These are phyloP conservation scores for Phytophthora sp. DNA, from an alignment of 352 stramenopile species.

Conservation along the genomic window DNA sequence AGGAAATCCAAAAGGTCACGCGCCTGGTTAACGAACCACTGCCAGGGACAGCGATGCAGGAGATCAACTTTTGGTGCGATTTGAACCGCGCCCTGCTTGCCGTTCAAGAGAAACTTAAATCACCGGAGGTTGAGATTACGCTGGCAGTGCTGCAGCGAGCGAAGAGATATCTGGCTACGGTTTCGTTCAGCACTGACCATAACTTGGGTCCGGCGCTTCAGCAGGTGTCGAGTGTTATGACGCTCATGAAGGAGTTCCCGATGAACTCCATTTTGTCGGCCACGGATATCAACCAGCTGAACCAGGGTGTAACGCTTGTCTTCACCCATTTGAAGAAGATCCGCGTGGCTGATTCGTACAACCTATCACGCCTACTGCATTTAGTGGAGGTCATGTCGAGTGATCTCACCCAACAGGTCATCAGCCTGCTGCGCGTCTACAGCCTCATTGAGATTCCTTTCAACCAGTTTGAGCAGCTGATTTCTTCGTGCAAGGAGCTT, in stretches of 20 bases:
- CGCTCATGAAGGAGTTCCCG: conserved; percentile 93
- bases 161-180: conserved; percentile 90
- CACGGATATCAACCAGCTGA: conserved; percentile 86
- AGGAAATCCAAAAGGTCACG: conserved; percentile 95
- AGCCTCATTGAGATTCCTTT: conserved; percentile 87
- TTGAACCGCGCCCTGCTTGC: conserved; percentile 88
- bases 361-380: conserved; percentile 76
- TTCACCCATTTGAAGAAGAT: conserved; percentile 93
- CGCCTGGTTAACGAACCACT: conserved; percentile 87
- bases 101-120: conserved; percentile 88
- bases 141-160: conserved; percentile 91
- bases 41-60: conserved; percentile 89
- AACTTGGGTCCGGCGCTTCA: conserved; percentile 87
- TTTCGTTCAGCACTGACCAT: conserved; percentile 92
- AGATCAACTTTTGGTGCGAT: conserved; percentile 96
- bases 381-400: conserved; percentile 89
- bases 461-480: conserved; percentile 81
- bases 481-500: conserved; percentile 82
- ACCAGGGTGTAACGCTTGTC: conserved; percentile 76
- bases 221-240: conserved; percentile 90
- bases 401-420: conserved; percentile 82
- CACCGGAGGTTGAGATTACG: conserved; percentile 91
- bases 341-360: conserved; percentile 89
- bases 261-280: conserved; percentile 93
- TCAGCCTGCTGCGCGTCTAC: conserved; percentile 83